Percentiles rank a stretch among this genome's conserved stretches.
These are phyloP conservation scores for Ceratocystiopsis minuta DNA, from an alignment of 2,329 filamentous ascomycete genomes.

Conservation along the genomic window DNA sequence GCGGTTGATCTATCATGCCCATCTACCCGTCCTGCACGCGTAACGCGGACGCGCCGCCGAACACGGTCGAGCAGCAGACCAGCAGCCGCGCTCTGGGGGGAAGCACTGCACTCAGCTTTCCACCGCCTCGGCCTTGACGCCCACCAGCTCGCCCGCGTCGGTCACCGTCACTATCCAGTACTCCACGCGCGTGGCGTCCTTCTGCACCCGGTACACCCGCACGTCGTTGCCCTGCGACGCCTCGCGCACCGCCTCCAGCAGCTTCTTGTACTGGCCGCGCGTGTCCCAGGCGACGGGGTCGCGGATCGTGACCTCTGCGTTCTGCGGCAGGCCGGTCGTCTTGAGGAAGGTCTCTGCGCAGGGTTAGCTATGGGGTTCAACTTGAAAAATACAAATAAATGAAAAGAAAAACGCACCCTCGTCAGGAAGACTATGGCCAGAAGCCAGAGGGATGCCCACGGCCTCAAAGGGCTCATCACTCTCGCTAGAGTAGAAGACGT, in stretches of 20 bases:
- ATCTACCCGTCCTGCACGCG: too few relatives aligned
- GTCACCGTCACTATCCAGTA: slow-evolving; percentile 54
- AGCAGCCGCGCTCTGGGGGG: not conserved
- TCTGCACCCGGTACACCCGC: slow-evolving; percentile 52
- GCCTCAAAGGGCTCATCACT: slow-evolving; percentile 73
- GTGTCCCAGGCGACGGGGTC: slow-evolving; percentile 57
- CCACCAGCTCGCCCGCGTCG: slow-evolving; percentile 39
- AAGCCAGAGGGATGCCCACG: slow-evolving; percentile 46
- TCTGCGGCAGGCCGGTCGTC: slow-evolving; percentile 41
- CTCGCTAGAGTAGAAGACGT: slow-evolving; percentile 59
- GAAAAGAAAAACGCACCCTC: not conserved
- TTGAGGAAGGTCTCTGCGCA: slow-evolving; percentile 47
- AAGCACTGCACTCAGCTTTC: slow-evolving; percentile 36
- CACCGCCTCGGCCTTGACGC: slow-evolving; percentile 59
- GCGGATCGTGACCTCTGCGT: slow-evolving; percentile 42
- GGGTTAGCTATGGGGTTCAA: not conserved
- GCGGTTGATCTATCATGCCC: too few relatives aligned
- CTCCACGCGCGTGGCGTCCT: slow-evolving; percentile 46
- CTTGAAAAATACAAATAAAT: slow-evolving; percentile 1
- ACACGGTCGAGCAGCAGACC: too few relatives aligned
- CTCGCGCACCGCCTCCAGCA: slow-evolving; percentile 51
- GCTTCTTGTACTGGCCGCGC: slow-evolving; percentile 46
- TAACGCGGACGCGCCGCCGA: too few relatives aligned
- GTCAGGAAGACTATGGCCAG: too few relatives aligned
- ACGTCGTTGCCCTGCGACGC: slow-evolving; percentile 47